These are phyloP conservation scores for Boletus rufocinnamomeus DNA, from an alignment of 768 basidiomycete species.

Conservation along the genomic window DNA sequence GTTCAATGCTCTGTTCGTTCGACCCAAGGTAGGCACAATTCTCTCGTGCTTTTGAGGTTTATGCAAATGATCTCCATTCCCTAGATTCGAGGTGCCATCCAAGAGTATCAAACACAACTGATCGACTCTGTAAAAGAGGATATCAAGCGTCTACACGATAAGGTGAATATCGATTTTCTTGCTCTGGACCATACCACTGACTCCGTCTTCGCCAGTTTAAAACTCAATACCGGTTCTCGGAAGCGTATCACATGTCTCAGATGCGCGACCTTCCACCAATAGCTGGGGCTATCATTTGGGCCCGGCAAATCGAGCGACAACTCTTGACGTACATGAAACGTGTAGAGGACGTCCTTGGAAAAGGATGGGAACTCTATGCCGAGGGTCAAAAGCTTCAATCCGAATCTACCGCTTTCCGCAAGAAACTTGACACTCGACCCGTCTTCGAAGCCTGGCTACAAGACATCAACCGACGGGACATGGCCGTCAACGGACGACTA, in stretches of 20 bases:
- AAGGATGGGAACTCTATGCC: conserved; percentile 99
- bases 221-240: conserved; percentile 92
- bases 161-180: conserved; percentile 44
- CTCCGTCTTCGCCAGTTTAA: conserved; percentile 66
- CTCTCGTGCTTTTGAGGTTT: neutral
- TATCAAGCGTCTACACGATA: conserved; percentile 92
- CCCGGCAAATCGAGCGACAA: conserved; percentile 97
- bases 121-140: conserved; percentile 99
- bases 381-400: conserved; percentile 97
- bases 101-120: conserved; percentile 98
- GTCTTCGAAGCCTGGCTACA: conserved; percentile 96
- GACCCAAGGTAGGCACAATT: conserved; percentile 72
- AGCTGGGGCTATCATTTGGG: conserved; percentile 98
- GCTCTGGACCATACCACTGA: neutral
- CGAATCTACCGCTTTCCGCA: conserved; percentile 88
- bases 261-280: conserved; percentile 99
- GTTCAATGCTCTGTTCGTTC: conserved; percentile 95
- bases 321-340: conserved; percentile 97
- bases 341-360: conserved; percentile 96
- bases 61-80: neutral
- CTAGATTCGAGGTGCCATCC: conserved; percentile 95
- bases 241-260: conserved; percentile 97
- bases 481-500: conserved; percentile 87
- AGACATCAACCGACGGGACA: conserved; percentile 91
- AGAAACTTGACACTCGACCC: conserved; percentile 92